These are phyloP conservation scores for Zygnema circumcarinatum DNA, from an alignment of 139 green algal species.

Conservation along the genomic window DNA sequence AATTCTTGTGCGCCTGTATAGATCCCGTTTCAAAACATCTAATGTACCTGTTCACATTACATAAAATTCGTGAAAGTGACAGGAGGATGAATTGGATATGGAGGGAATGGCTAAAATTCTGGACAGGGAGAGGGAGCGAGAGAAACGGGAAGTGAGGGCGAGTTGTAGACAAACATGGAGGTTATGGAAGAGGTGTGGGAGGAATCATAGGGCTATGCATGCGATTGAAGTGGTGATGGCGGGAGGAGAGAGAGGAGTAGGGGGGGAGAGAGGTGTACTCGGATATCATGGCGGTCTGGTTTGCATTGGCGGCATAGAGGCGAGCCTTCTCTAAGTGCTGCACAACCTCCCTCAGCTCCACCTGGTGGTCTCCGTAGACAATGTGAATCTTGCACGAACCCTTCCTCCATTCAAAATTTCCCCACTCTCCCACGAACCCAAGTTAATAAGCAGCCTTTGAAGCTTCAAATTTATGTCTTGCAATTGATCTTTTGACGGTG, in stretches of 20 bases:
- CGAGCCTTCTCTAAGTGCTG: not conserved
- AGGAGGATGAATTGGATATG: not conserved
- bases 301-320: not conserved
- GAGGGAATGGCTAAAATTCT: no score
- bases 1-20: conserved; percentile 50
- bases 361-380: conserved; percentile 2
- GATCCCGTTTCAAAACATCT: conserved; percentile 22
- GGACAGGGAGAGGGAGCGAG: no score
- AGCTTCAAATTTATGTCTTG: no score
- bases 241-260: no score
- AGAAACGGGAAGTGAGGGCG: no score
- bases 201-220: no score
- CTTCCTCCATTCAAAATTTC: not conserved
- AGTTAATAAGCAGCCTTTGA: not conserved
- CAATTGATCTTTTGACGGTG: no score
- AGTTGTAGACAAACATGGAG: no score
- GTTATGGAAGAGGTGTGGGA: no score
- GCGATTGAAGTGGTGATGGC: no score
- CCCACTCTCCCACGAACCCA: not conserved
- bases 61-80: conserved; percentile 15
- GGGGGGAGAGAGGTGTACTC: no score
- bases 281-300: not conserved
- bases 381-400: not conserved
- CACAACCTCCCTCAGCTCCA: conserved; percentile 7
- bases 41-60: conserved; percentile 32